Base-by-base conservation (phyloP, 1,139 yeast species). In the Saccharomyces hybrid region DNA sequence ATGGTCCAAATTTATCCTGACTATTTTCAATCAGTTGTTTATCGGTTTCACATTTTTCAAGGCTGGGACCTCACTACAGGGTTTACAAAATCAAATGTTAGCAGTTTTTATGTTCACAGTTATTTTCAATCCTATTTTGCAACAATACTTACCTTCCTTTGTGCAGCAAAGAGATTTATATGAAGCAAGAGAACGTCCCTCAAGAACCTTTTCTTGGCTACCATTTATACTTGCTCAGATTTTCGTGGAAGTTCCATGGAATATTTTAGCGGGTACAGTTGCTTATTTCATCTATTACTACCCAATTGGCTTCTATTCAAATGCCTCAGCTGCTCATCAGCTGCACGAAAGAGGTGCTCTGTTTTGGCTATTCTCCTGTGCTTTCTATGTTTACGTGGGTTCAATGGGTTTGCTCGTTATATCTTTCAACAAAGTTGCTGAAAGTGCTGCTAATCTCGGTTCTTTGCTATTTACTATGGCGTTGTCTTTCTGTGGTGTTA, bases 181-280 rank as follows among this genome's bases (percentile, higher is more conserved):
- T 67, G 95, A 88, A 68, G 89, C 83, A 16, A 81, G 95, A 67
- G 96, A 88, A 69, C 80, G 95, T 32, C 95, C 95, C 5, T 83
- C 79, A 58, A 80, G 72, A 72, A 82, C 73, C 48, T 86, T 74
- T 60, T 72, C 80, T 5, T 81, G 95, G 93, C 59, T 75, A 71
- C 76, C 81, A 56, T 73, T 77, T 71, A 70, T 88, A 71, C 73
- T 60, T 31, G 66, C 80, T 1, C 89, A 87, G 68, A 73, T 87
- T 41, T 71, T 83, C 20, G 82, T 79, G 34, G 96, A 88, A 65
- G 67, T 86, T 31, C 95, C 95, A 25, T 85, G 86, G 84, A 85
- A 85, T 63, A 61, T 81, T n/a, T 55, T 82, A 3, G 74, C 78
- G 54, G 89, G 88, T 56, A 80, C 89, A 0, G 26, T 85, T 7